A percentile compares a stretch with the other conserved stretches of the same genome.
phyloP scores from a whole-genome alignment of 371 early-diverging fungal species.

The Capniomyces stellatus region DNA sequence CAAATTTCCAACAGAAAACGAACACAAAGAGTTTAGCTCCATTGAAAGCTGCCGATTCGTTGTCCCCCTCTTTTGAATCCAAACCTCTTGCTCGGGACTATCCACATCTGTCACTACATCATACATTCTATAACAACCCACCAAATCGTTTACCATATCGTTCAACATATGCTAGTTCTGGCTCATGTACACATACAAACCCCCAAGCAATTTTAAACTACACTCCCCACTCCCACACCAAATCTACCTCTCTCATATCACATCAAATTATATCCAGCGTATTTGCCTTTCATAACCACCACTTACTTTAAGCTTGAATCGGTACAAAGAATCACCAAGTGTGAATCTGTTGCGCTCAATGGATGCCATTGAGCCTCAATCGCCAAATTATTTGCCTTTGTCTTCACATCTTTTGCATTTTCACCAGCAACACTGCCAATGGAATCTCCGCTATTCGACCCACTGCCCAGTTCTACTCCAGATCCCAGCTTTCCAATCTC shows the following conservation, averaged over 20 bases:
- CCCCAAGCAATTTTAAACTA: no score
- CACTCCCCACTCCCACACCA: no score
- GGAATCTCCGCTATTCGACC: no score
- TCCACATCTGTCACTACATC: constrained; percentile 13
- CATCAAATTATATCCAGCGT: no score
- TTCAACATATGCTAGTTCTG: no score
- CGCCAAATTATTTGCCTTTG: neutral
- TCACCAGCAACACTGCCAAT: no score
- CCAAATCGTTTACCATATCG: no score
- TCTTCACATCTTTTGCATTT: no score
- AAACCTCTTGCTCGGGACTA: constrained; percentile 15
- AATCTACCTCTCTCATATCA: no score
- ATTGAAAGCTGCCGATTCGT: neutral
- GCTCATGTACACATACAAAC: no score
- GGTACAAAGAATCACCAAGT: constrained; percentile 14
- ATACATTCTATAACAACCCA: constrained; percentile 8
- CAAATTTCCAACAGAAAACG: constrained; percentile 17
- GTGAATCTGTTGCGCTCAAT: constrained; percentile 17
- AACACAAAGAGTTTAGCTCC: constrained; percentile 1
- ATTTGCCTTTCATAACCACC: no score
- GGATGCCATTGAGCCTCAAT: constrained; percentile 20
- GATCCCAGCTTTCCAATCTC: neutral
- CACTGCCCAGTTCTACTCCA: neutral
- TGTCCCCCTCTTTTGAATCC: neutral
- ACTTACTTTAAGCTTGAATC: constrained; percentile 2